Conservation (phyloP, 2,329 filamentous ascomycete species). For the Aspergillus pseudoglaucus region DNA sequence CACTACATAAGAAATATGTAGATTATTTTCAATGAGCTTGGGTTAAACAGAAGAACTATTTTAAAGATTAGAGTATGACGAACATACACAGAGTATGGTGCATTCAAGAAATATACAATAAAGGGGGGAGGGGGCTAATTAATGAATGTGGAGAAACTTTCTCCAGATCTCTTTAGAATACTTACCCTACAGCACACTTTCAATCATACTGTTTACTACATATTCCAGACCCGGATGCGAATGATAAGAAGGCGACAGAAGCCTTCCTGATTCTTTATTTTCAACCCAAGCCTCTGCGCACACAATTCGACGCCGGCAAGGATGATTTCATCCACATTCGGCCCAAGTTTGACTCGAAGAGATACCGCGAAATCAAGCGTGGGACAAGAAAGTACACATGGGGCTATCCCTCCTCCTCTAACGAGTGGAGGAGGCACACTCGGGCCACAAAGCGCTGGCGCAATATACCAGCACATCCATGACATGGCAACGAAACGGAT, state of each 20-base stretch:
- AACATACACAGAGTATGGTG: background rate
- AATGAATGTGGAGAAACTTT: background rate
- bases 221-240: background rate
- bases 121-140: background rate
- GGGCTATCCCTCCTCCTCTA: slow-evolving; percentile 24
- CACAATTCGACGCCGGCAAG: background rate
- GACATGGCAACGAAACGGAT: slow-evolving; percentile 88
- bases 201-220: no score
- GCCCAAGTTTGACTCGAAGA: slow-evolving; percentile 26
- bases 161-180: background rate
- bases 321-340: slow-evolving; percentile 31
- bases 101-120: background rate
- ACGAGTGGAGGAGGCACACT: slow-evolving; percentile 27
- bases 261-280: background rate
- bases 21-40: no score
- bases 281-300: background rate
- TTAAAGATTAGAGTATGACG: no score
- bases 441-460: slow-evolving; percentile 46
- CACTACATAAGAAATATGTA: no score
- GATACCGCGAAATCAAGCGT: slow-evolving; percentile 28
- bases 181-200: no score
- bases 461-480: slow-evolving; percentile 63
- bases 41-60: no score
- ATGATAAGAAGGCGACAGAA: background rate
- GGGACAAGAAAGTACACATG: slow-evolving; percentile 20